A percentile compares a stretch with the other conserved stretches of the same genome.
These are phyloP conservation scores for Lichtheimia hyalospora DNA, from an alignment of 371 early-diverging fungal genomes.

Conservation along the genomic window DNA sequence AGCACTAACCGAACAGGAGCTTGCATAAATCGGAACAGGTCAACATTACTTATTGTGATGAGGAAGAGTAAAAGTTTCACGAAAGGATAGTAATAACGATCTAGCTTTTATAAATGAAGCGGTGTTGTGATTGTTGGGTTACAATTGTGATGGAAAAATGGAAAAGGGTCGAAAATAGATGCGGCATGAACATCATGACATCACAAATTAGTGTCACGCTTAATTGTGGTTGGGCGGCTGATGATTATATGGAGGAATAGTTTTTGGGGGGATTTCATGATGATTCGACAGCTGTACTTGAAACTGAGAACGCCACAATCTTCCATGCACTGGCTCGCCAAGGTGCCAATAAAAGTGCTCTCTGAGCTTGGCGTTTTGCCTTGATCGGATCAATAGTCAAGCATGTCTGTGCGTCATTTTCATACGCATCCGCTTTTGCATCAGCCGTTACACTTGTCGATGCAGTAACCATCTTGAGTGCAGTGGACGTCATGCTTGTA, in stretches of 20 bases:
- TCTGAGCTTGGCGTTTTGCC: slow-evolving; percentile 41
- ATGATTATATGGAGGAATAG: too few relatives aligned
- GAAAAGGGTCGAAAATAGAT: neutral
- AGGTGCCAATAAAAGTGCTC: slow-evolving; percentile 54
- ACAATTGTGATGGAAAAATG: neutral
- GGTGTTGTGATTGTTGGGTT: too few relatives aligned
- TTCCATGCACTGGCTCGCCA: slow-evolving; percentile 54
- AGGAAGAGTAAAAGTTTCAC: too few relatives aligned
- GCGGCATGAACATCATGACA: slow-evolving; percentile 1
- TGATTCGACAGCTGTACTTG: neutral
- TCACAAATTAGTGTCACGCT: neutral
- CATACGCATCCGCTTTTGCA: slow-evolving; percentile 39
- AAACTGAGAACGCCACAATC: slow-evolving; percentile 14
- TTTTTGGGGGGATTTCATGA: neutral
- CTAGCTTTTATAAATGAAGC: slow-evolving; percentile 3
- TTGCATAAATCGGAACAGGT: slow-evolving; percentile 48
- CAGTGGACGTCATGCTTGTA: slow-evolving; percentile 24
- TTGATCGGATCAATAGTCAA: neutral
- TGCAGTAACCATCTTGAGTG: slow-evolving; percentile 23
- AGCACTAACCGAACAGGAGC: slow-evolving; percentile 33
- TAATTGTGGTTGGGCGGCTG: neutral
- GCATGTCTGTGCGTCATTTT: slow-evolving; percentile 31
- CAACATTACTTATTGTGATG: slow-evolving; percentile 28
- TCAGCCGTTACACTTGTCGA: slow-evolving; percentile 26
- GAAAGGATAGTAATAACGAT: too few relatives aligned